Base-by-base conservation (phyloP, 1,284 basidiomycete genomes). In the Neotropicomus parvogracilis region DNA sequence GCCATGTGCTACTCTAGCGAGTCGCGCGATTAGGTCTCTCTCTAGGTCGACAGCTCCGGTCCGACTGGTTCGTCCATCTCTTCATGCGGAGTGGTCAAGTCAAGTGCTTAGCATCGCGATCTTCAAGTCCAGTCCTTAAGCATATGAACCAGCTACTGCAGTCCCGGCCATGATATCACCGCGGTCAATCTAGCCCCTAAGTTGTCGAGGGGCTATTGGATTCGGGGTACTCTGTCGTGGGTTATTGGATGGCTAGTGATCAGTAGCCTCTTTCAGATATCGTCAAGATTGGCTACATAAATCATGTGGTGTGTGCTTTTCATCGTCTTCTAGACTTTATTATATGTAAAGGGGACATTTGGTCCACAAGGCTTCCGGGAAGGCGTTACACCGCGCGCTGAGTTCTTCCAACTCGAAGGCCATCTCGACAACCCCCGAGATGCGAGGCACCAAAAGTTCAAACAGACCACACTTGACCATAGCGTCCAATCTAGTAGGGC, bases 271-370 rank as follows among this genome's bases (percentile, higher is more conserved):
- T 56, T 70, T 32, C 67, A 74, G 39, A 66, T 78, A 61, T 69
- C 75, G 0, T 50, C 57, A 64, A 41, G 67, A 66, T 13, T 78
- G 75, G 75, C 73, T 76, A 75, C 67, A 74, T 16, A 58, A 63
- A 35, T 67, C 66, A 61, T 75, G 66, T 48, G 75, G 75, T 67
- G 54, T 3, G 64, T 9, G 14, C 19, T 31, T 11, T 3, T 4
- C 10, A 5, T 31, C 14, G 3, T 40, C 7, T 20, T 20, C 7
- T 12, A 13, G 7, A 17, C 21, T 16, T 34, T 10, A 11, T 19
- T 13, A 7, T 26, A n/a, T n/a, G n/a, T 9, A 31, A 9, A 66
- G 67, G 66, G 13, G 55, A 54, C 6, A 53, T 68, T 27, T 51
- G 44, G 11, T 47, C 59, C 21, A 29, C 63, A 11, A 54, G 13